Evolutionary conservation across 192 early-diverging fungal species (phyloP), one percentile per base, ranked within the genome.

Genomic region (Coemansia erecta): DNA sequence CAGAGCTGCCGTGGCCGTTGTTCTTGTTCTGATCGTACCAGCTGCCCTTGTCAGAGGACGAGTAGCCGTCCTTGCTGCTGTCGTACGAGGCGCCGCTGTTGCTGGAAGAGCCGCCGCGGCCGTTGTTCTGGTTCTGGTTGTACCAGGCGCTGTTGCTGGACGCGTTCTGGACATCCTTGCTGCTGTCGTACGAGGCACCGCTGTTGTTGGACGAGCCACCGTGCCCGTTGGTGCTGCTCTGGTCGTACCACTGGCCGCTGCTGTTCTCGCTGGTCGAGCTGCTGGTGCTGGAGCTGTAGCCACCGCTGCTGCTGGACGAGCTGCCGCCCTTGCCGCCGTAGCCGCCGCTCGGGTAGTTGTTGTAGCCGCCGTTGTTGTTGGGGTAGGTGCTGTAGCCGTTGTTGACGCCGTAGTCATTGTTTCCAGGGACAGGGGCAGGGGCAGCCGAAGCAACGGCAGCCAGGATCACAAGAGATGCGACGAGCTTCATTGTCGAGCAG

Each of bases 401-500:
- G 24, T 44, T 55, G 47, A 40, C 39, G n/a, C 40, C 53, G 35
- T 46, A 21, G 55, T 46, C 40, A 49, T 61, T 24, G 59, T 47
- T 24, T 24, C 42, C 52, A 14, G 56, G 15, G 26, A 53, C 42
- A 15, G 53, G 60, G 2, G 59, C 35, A 15, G 70, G 64, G 13
- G 51, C 23, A 15, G 70, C 64, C 9, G 60, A 24, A 0, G 56
- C 60, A 17, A 56, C 44, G 23, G 41, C 64, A 12, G 70, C 63
- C 17, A 72, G 64, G 12, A 64, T 56, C 42, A 72, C 49, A 23
- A 72, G 44, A 13, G 64, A 66, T 22, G 54, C 33, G 22, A 60
- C 39, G 51, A 63, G 52, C 70, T 72, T 72, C 70, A 72, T 72
- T 8, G 59, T 58, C 37, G 19, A 45, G 5, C 35, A 42, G 48